Evolutionary conservation across 441 rosid genomes (phyloP).

Genomic region (Gossypium laxum): DNA sequence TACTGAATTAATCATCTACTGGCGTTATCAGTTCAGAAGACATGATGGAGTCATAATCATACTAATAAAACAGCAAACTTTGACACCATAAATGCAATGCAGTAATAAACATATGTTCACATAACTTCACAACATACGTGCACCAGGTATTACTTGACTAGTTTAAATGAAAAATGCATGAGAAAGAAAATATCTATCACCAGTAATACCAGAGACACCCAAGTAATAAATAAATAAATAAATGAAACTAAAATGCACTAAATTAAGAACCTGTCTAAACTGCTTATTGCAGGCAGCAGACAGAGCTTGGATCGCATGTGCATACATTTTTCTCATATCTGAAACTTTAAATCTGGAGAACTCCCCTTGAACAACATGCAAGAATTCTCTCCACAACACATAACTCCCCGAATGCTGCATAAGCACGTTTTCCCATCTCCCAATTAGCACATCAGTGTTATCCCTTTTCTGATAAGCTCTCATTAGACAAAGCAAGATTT

Average conservation of each 20-base stretch:
- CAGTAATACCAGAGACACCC: not conserved
- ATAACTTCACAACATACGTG: not conserved
- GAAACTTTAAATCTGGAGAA: slow-evolving; percentile 92
- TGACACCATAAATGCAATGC: not conserved
- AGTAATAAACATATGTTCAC: not conserved
- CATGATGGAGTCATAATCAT: not conserved
- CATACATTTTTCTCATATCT: slow-evolving; percentile 74
- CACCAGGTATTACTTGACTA: not conserved
- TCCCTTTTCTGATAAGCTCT: slow-evolving; percentile 77
- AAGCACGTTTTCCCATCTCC: slow-evolving; percentile 77
- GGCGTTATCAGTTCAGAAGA: not conserved
- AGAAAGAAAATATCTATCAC: not conserved
- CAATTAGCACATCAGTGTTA: slow-evolving; percentile 53
- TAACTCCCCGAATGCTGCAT: slow-evolving; percentile 56
- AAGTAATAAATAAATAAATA: not conserved
- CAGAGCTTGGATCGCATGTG: slow-evolving; percentile 81
- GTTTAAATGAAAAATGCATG: not conserved
- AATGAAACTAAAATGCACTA: slow-evolving; percentile 10
- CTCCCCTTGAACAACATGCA: slow-evolving; percentile 65
- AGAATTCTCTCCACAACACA: slow-evolving; percentile 76
- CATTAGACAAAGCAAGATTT: slow-evolving; percentile 60
- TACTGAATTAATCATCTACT: not conserved
- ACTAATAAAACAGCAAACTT: not conserved
- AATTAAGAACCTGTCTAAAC: slow-evolving; percentile 89
- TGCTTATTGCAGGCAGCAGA: slow-evolving; percentile 68